These are phyloP conservation scores for Schizonepeta tenuifolia DNA, from an alignment of 257 asterid species.

Conservation along the genomic window DNA sequence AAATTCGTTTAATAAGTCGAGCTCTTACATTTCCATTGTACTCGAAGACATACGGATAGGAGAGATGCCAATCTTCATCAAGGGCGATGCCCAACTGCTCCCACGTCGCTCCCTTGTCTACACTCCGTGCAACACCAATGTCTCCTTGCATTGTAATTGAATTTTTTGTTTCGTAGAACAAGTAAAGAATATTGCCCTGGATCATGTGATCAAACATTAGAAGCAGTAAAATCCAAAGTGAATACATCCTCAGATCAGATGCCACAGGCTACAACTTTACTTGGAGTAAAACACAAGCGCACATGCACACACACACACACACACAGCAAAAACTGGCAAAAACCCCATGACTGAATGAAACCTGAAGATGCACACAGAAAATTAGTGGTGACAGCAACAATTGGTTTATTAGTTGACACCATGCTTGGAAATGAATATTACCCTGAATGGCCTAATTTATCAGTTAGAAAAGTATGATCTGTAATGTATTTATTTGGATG, in stretches of 20 bases:
- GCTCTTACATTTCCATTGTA: conserved; percentile 78
- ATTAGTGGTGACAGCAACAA: background rate
- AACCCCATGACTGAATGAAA: background rate
- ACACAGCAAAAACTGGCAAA: background rate
- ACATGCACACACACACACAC: background rate
- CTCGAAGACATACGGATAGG: conserved; percentile 89
- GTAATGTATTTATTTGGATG: no score
- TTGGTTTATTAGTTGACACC: background rate
- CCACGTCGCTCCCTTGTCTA: conserved; percentile 92
- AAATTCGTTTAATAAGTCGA: conserved; percentile 1
- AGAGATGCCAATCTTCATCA: conserved; percentile 97
- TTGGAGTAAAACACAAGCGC: background rate
- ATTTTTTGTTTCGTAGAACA: conserved; percentile 86
- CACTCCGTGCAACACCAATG: conserved; percentile 86
- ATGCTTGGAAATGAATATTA: background rate
- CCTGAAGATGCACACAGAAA: background rate
- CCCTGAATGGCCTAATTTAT: background rate
- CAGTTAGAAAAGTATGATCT: background rate
- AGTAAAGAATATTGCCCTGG: conserved; percentile 76
- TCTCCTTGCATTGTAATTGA: conserved; percentile 95
- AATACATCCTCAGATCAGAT: conserved; percentile 6
- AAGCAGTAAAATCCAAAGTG: conserved; percentile 18
- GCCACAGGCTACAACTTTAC: background rate
- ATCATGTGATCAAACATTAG: conserved; percentile 38
- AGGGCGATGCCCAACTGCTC: conserved; percentile 86